Base-by-base conservation (phyloP, 345 rosid species). In the Viola odorata region DNA sequence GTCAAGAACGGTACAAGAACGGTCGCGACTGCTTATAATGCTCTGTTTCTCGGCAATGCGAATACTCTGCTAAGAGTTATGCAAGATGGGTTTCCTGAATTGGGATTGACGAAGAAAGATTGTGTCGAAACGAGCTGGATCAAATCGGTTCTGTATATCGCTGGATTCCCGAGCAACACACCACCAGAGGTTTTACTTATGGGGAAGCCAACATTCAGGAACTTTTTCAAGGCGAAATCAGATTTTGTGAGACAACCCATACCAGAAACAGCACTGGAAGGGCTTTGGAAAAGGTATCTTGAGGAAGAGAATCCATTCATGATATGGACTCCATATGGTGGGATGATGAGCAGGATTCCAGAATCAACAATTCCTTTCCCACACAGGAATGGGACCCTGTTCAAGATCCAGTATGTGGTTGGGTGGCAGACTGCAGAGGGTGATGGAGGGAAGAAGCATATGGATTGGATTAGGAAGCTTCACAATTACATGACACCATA, bases 251-350 rank as follows among this genome's bases (percentile, higher is more conserved):
- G 39, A 37, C 60, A 59, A 40, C 77, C 77, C 8, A 72, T 76
- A 7, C 71, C 80, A 1, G 65, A 66, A 63, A 52, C 64, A 0
- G 68, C 54, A 8, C 62, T 76, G 0, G 47, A 57, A 38, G 60
- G 62, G 9, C 0, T 55, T 0, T 87, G 84, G 75, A 51, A 61
- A 54, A 80, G 78, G 55, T 5, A 86, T 5, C 1, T 76, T 3
- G 41, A 79, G 64, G 89, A 83, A 58, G 86, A 87, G 0, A 8
- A 15, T 3, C 78, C 88, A 0, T 23, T 77, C 65, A 79, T 74
- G 82, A 81, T 82, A 63, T 85, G 83, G 86, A 84, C 66, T 8
- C 95, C 95, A 2, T 85, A 70, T 7, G 91, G 96, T 4, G 96
- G 96, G 48, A 77, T 68, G 83, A 86, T 81, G 90, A 72, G 71